Conservation (phyloP, 805 yeast genomes). For the Metschnikowia amazonensis region DNA sequence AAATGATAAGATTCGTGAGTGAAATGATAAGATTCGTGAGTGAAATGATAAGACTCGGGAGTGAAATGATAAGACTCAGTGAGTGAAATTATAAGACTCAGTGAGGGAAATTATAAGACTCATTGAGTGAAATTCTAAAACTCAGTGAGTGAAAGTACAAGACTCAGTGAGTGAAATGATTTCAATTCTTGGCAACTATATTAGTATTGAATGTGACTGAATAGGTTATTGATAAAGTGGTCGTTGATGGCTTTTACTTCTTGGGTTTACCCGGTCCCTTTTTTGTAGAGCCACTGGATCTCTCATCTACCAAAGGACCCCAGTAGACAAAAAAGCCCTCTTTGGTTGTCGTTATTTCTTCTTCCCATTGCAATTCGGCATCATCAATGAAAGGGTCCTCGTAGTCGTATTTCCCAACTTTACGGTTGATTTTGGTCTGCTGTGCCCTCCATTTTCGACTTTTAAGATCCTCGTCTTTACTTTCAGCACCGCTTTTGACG, state of each 20-base stretch:
- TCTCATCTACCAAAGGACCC: slow-evolving; percentile 76
- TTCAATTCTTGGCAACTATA: not conserved
- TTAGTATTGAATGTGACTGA: not conserved
- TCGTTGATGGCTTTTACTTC: slow-evolving; percentile 11
- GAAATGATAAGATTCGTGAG: no score
- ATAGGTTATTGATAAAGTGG: not conserved
- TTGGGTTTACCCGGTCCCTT: slow-evolving; percentile 28
- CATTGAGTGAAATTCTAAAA: no score
- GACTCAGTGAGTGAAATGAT: slow-evolving; percentile 14
- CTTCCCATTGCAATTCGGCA: slow-evolving; percentile 87
- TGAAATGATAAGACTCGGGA: no score
- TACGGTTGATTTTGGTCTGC: slow-evolving; percentile 53
- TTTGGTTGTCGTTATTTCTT: slow-evolving; percentile 84
- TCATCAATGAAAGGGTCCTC: slow-evolving; percentile 97
- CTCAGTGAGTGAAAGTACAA: no score
- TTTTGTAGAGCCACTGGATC: slow-evolving; percentile 22
- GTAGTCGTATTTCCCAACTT: slow-evolving; percentile 86
- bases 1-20: no score
- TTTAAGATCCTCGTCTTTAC: slow-evolving; percentile 41
- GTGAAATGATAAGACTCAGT: no score
- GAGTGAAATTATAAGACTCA: no score
- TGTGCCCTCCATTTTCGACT: slow-evolving; percentile 43
- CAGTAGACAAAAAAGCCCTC: slow-evolving; percentile 95
- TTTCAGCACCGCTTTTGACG: slow-evolving; percentile 39
- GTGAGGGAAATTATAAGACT: no score